Evolutionary conservation across 257 asterid genomes (phyloP).

Genomic region (Verbena officinalis): DNA sequence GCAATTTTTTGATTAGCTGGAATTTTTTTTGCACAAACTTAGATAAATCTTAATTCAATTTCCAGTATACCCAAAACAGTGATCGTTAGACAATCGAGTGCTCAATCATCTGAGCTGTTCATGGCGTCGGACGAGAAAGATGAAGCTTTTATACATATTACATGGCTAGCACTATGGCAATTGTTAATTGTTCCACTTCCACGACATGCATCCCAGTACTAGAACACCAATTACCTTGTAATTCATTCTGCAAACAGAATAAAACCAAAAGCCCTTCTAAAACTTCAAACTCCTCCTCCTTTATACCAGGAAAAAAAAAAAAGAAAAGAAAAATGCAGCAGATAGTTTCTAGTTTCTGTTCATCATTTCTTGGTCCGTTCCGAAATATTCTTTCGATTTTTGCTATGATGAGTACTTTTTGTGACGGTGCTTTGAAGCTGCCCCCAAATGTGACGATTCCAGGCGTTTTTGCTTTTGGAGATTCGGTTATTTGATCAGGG

Average conservation of each 20-base stretch:
- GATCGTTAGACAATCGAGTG: neutral
- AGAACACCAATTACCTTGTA: no score
- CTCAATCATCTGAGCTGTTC: neutral
- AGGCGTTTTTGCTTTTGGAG: conserved; percentile 71
- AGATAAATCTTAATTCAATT: no score
- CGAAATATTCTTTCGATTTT: neutral
- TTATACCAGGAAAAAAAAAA: neutral
- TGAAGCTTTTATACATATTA: neutral
- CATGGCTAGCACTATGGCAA: conserved; percentile 23
- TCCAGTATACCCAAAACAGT: no score
- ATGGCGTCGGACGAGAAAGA: conserved; percentile 5
- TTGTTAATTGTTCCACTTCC: neutral
- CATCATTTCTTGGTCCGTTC: neutral
- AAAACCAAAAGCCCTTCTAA: neutral
- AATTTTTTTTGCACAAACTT: no score
- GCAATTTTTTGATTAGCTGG: conserved; percentile 17
- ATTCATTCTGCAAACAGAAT: no score
- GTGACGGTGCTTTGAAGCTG: conserved; percentile 44
- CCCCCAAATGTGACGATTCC: conserved; percentile 46
- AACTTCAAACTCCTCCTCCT: neutral
- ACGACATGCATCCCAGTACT: neutral
- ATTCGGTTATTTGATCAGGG: conserved; percentile 80
- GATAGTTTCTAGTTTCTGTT: neutral
- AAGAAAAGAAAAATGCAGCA: conserved; percentile 12
- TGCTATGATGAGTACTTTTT: neutral